Evolutionary conservation across 108 stramenopile species (phyloP), one percentile per base, ranked within the genome.

Genomic region (Cylindrotheca closterium): DNA sequence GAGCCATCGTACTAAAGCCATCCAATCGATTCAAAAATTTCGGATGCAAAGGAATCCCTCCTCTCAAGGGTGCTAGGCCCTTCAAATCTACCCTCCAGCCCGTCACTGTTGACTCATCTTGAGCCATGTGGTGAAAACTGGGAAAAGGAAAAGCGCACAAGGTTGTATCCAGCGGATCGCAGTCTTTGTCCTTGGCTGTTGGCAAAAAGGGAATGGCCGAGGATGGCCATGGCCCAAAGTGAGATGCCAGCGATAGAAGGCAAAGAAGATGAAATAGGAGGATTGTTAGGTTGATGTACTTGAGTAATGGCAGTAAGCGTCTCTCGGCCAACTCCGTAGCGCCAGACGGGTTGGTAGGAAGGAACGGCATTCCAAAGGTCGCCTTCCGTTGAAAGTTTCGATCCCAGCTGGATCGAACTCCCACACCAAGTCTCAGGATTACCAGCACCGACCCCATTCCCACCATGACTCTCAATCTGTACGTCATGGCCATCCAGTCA

Each of bases 111-210:
- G 79, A 58, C 2, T 33, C 31, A 51, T 83, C 88, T 5, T 34
- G 66, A 42, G 34, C 54, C 73, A 85, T 74, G 69, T 74, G 84
- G 60, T 75, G 75, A 28, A 84, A 84, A 55, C 82, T 83, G 2
- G 92, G 88, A 75, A 85, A 93, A 0, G 92, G 92, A 18, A 93
- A 58, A 12, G 71, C 64, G 57, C 88, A 93, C 63, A 87, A 81
- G 2, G 86, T 87, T 7, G 33, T 51, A 58, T 89, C 91, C 33
- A 92, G 29, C 3, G 77, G 72, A 62, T 92, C 86, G 58, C 91
- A 92, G 19, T 56, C 23, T n/a, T n/a, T n/a, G n/a, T n/a, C n/a
- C n/a, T n/a, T n/a, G 3, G n/a, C 33, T 15, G 45, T 50, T 15
- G 55, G 70, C 18, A 65, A 29, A 10, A 25, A 22, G 1, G 29